Evolutionary conservation across 1,284 basidiomycete genomes (phyloP).

Genomic region (Heliocybe sulcata): DNA sequence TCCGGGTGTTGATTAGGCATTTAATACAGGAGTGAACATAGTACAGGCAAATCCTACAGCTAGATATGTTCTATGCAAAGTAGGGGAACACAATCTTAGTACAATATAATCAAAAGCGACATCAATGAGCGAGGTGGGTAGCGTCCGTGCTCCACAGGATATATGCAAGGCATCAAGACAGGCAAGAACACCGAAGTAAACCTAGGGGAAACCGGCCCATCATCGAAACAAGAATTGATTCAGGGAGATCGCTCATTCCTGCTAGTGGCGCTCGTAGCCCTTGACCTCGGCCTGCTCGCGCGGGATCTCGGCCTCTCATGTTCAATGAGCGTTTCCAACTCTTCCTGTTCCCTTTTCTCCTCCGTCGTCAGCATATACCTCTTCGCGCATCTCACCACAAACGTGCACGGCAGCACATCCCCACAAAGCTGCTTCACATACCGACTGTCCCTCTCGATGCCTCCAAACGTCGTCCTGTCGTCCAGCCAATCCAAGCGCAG

Average conservation of each 20-base stretch:
- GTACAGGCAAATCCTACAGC: no score
- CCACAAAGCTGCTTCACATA: slow-evolving; percentile 37
- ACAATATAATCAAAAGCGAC: no score
- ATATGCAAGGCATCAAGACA: no score
- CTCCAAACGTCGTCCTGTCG: slow-evolving; percentile 49
- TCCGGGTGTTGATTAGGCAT: no score
- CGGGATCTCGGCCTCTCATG: background rate
- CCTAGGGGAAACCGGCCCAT: no score
- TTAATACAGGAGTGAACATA: no score
- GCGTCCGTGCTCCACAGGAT: no score
- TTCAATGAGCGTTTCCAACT: slow-evolving; percentile 6
- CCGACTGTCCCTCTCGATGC: slow-evolving; percentile 39
- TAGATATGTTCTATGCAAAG: no score
- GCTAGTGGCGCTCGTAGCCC: background rate
- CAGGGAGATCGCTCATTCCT: background rate
- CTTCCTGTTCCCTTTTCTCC: slow-evolving; percentile 39
- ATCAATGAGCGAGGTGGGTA: no score
- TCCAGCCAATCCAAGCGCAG: slow-evolving; percentile 59
- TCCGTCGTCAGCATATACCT: slow-evolving; percentile 40
- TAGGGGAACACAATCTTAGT: no score
- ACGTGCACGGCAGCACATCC: slow-evolving; percentile 47
- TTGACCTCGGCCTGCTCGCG: background rate
- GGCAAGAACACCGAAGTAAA: no score
- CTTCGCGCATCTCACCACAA: slow-evolving; percentile 46
- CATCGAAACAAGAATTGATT: no score